These are phyloP conservation scores for Incumbomyces lentus DNA, from an alignment of 2,329 filamentous ascomycete genomes.

Conservation along the genomic window DNA sequence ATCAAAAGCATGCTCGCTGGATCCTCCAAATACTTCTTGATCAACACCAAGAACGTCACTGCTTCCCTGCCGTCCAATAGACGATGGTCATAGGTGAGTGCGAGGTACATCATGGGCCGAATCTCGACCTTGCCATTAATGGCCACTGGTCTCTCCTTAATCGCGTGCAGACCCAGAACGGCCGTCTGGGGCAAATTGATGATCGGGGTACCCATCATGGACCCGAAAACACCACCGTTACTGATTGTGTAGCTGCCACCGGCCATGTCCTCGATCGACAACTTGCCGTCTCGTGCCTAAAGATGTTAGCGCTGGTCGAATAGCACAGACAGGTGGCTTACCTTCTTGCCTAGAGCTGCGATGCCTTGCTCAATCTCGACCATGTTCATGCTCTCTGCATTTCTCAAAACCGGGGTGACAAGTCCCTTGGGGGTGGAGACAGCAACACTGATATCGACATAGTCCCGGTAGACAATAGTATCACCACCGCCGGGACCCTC, in stretches of 20 bases:
- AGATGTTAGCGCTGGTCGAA: constrained; percentile 9
- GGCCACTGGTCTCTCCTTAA: constrained; percentile 85
- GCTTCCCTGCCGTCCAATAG: constrained; percentile 91
- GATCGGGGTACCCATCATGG: constrained; percentile 93
- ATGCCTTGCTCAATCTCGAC: constrained; percentile 83
- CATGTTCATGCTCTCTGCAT: constrained; percentile 79
- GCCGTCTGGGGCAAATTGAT: constrained; percentile 59
- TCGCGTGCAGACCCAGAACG: constrained; percentile 86
- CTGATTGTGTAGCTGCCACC: constrained; percentile 97
- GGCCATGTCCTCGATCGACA: constrained; percentile 98
- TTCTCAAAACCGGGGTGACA: constrained; percentile 91
- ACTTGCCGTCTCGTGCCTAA: constrained; percentile 84
- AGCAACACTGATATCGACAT: constrained; percentile 93
- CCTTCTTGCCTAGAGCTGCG: constrained; percentile 92
- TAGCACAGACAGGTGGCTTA: constrained; percentile 25
- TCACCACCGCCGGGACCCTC: constrained; percentile 91
- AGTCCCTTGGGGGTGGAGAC: constrained; percentile 96
- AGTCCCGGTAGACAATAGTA: constrained; percentile 96
- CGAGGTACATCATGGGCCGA: constrained; percentile 98
- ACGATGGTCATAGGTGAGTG: constrained; percentile 94
- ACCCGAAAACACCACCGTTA: constrained; percentile 94
- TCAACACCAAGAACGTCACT: constrained; percentile 89
- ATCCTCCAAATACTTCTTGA: constrained; percentile 97
- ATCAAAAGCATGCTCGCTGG: constrained; percentile 71
- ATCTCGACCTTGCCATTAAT: constrained; percentile 92